Evolutionary conservation across 768 basidiomycete species (phyloP), one percentile per base, ranked within the genome.

Genomic region (Naganishia onofrii): DNA sequence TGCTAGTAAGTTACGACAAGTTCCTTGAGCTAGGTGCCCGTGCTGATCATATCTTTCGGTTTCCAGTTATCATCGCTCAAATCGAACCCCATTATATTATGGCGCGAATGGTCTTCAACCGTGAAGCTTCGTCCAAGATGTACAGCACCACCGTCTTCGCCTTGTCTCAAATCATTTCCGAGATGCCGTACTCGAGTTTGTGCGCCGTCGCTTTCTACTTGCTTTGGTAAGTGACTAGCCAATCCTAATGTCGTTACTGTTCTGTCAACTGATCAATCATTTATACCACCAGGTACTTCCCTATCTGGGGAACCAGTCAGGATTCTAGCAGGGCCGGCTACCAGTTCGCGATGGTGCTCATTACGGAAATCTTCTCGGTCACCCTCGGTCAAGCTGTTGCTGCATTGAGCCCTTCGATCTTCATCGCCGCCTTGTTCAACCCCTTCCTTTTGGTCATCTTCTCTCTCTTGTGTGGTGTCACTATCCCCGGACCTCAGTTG

Each of bases 81-180:
- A 87, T 90, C 55, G 89, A 91, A 80, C 92, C 92, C 0, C 81
- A 89, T 80, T 95, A 90, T 82, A 89, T 93, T 75, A 80, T 86
- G 78, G 88, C 89, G 71, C 82, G 91, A 79, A 81, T 78, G 75
- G 79, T 76, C 29, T 82, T 81, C 72, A 77, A 75, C 71, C 78
- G 83, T 60, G 91, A 93, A 82, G 85, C 90, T 0, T 90, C 88
- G 1, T 90, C 89, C 81, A 86, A 89, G 70, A 93, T 93, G 76
- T 93, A 93, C 81, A 90, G 88, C 0, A 88, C 90, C 0, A 88
- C 88, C 69, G 90, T 92, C 26, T 94, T 94, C 77, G 89, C 91
- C 34, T 85, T 91, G 38, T 87, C 88, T 2, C 92, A 93, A 76
- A 83, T 93, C 29, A 77, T 90, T 17, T 88, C 91, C 52, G 92